phyloP scores from a whole-genome alignment of 2,329 filamentous ascomycete species.

The Colletotrichum acutatum region DNA sequence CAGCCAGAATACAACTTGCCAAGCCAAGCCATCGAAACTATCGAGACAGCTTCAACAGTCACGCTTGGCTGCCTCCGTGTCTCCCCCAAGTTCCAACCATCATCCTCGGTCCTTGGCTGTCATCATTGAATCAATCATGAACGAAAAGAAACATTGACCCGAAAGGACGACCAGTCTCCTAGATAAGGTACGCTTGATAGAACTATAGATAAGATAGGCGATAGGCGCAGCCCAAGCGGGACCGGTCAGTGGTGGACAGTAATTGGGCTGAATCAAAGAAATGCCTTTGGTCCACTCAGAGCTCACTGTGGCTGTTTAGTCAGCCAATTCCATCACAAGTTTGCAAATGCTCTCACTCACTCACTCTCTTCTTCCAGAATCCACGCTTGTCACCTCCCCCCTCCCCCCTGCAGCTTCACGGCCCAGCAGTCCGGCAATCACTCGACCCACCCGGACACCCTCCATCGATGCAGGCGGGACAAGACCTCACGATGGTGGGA shows the following conservation, averaged over 20 bases:
- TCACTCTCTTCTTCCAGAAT: background rate
- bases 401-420: conserved; percentile 20
- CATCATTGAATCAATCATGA: conserved; percentile 4
- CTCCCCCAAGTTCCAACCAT: background rate
- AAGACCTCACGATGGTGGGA: conserved; percentile 27
- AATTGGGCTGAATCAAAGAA: conserved; percentile 38
- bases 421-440: conserved; percentile 34
- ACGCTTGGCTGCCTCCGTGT: background rate
- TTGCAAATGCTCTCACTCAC: background rate
- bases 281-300: conserved; percentile 34
- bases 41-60: conserved; percentile 4
- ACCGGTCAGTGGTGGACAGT: conserved; percentile 31
- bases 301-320: conserved; percentile 28
- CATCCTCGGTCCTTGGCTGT: background rate
- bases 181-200: background rate
- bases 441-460: conserved; percentile 11
- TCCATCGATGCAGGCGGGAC: conserved; percentile 31
- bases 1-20: conserved; percentile 14
- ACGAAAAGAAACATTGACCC: background rate
- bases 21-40: conserved; percentile 29
- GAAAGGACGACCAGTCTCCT: background rate
- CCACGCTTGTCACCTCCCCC: background rate
- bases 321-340: conserved; percentile 3
- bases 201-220: conserved; percentile 27
- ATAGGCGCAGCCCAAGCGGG: conserved; percentile 10